Evolutionary conservation across 2,329 filamentous ascomycete species (phyloP), one percentile per base, ranked within the genome.

Genomic region (Pseudogymnoascus verrucosus): DNA sequence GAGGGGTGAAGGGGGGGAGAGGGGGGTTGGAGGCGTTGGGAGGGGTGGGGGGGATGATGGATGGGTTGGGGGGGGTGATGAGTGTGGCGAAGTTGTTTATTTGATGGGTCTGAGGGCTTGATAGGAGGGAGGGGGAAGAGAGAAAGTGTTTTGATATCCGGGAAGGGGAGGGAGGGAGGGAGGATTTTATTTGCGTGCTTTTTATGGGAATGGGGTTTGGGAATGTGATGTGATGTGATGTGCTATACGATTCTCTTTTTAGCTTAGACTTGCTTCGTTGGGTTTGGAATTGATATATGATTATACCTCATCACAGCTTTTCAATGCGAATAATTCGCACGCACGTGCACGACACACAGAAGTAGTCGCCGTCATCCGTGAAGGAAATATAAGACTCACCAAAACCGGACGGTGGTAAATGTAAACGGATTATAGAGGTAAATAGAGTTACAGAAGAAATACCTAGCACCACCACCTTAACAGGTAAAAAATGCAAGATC

Each of bases 1-100:
- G 40, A 36, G 21, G 62, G 34, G 31, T 12, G 60, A 10, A 68
- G 66, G 4, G 69, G 68, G 63, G 71, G 68, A 1, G 68, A 69
- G 4, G 64, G 70, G 42, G 68, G 71, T 6, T 68, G 68, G 26
- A 67, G 69, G 21, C 7, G 14, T 40, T 37, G 62, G 54, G 21
- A 23, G 37, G 36, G 16, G 51, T 67, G 40, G 64, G 69, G 7
- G 68, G 67, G 5, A 69, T 68, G 1, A 67, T 72, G 63, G 71
- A 69, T 1, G 68, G 69, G 3, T 63, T 71, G 51, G 69, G 72
- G 5, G 68, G 69, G 21, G 67, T 69, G 19, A 65, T 73, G 63
- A 72, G 65, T 54, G 62, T 74, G 64, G 72, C 71, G 5, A 74
- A 73, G 65, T 68, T 72, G 71, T 73, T 74, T 59, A 71, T 74